Evolutionary conservation across 371 early-diverging fungal species (phyloP).

Genomic region (Rhizopus delemar): DNA sequence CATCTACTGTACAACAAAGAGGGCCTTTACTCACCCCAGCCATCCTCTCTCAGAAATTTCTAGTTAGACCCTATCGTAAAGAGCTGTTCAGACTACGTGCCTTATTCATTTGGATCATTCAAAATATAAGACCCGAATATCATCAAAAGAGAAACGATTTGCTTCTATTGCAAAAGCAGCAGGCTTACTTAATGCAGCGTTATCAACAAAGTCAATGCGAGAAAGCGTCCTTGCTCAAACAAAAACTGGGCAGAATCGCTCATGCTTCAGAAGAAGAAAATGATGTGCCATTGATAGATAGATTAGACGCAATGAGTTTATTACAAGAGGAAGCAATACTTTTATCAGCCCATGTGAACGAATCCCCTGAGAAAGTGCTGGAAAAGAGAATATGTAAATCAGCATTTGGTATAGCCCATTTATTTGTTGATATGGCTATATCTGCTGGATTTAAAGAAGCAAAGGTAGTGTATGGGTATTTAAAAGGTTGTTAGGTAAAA

Average conservation of each 20-base stretch:
- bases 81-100: constrained; percentile 49
- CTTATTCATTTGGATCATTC: constrained; percentile 60
- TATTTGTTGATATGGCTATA: constrained; percentile 61
- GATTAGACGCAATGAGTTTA: constrained; percentile 18
- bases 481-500: constrained; percentile 44
- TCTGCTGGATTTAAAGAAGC: constrained; percentile 58
- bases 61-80: constrained; percentile 54
- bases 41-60: constrained; percentile 54
- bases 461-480: constrained; percentile 56
- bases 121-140: constrained; percentile 51
- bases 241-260: constrained; percentile 20
- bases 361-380: constrained; percentile 49
- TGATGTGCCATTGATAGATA: background rate
- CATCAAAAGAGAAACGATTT: constrained; percentile 20
- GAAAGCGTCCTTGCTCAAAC: constrained; percentile 13
- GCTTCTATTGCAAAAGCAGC: constrained; percentile 17
- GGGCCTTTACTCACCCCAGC: constrained; percentile 55
- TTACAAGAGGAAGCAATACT: constrained; percentile 19
- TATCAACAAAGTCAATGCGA: background rate
- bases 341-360: constrained; percentile 13
- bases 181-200: background rate
- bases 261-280: constrained; percentile 4
- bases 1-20: constrained; percentile 58
- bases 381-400: constrained; percentile 41
- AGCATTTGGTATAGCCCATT: constrained; percentile 56